Base-by-base conservation (phyloP, 345 rosid genomes). In the Rhodamnia rubescens region DNA sequence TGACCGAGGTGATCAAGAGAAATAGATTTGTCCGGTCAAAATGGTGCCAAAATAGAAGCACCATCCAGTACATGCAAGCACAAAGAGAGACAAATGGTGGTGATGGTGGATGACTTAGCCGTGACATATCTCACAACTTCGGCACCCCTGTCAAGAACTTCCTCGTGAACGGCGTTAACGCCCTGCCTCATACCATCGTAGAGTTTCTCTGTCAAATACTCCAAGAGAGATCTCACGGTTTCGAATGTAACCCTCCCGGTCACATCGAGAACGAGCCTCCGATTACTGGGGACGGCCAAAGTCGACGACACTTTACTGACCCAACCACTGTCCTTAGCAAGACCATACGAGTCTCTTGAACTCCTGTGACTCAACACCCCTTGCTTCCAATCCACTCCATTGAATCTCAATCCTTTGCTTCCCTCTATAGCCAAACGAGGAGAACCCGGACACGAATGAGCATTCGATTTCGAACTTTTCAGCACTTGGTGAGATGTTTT, bases 231-330 rank as follows among this genome's bases (percentile, higher is more conserved):
- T 88, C 93, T 91, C 42, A 95, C 96, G 44, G 94, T 91, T 88
- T 95, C 96, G 59, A 92, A 94, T 83, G 96, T 91, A 42, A 94
- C 89, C 69, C 87, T 90, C 81, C 97, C 97, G 6, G 93, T 93
- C 85, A 97, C 64, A 88, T 94, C 98, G 85, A 97, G 93, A 83
- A 94, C 91, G 18, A 95, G 91, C 87, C 86, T 93, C 88, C 93
- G 91, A 85, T 94, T 97, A 85, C 91, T 91, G 7, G 98, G 98
- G 85, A 92, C 89, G 2, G 95, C 89, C 84, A 94, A 53, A 22
- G 95, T 91, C 7, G 94, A 92, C 18, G 97, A 92, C 9, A 94
- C 89, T 84, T 93, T 93, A 26, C 89, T 86, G 27, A 91, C 84
- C 97, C 95, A 96, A 7, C 91, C 90, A 32, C 75, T 42, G 10